Percentiles rank a stretch among this genome's conserved stretches.
phyloP scores from a whole-genome alignment of 345 rosid species.

The Salix udensis region DNA sequence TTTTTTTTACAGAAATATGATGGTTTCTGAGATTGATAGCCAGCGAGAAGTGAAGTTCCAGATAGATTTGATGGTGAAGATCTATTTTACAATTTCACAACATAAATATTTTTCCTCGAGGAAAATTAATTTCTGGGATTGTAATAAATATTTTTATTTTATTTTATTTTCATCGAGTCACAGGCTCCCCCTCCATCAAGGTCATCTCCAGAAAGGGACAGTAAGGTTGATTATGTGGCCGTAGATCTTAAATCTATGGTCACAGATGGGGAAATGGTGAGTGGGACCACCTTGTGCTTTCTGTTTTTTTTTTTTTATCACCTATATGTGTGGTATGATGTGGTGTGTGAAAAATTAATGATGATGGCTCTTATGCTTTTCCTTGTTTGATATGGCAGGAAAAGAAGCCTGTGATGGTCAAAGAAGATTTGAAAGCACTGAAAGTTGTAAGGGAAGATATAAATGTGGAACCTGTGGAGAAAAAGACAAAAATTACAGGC shows the following conservation, averaged over 20 bases:
- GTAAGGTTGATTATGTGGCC: slow-evolving; percentile 52
- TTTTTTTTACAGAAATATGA: slow-evolving; percentile 34
- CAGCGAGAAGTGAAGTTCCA: slow-evolving; percentile 68
- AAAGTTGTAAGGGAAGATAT: slow-evolving; percentile 37
- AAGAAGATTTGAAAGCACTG: slow-evolving; percentile 41
- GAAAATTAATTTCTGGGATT: background rate
- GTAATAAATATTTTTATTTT: background rate
- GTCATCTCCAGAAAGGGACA: slow-evolving; percentile 83
- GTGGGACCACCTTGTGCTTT: slow-evolving; percentile 31
- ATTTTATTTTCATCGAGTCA: background rate
- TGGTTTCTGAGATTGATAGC: slow-evolving; percentile 39
- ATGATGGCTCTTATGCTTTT: slow-evolving; percentile 1
- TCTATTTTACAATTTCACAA: slow-evolving; percentile 2
- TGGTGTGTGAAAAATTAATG: slow-evolving; percentile 13
- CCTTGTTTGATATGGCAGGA: slow-evolving; percentile 41
- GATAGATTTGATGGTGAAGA: slow-evolving; percentile 97
- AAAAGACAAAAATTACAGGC: slow-evolving; percentile 31
- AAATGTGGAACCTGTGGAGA: slow-evolving; percentile 45
- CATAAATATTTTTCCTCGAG: background rate
- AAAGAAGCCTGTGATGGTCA: slow-evolving; percentile 35
- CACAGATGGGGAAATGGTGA: slow-evolving; percentile 61
- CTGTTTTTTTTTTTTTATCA: background rate
- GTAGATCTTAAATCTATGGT: slow-evolving; percentile 56
- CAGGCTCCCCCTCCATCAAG: slow-evolving; percentile 88
- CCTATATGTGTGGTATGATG: background rate